Conservation (phyloP, 2,329 filamentous ascomycete genomes). For the Penicillium vulpinum region DNA sequence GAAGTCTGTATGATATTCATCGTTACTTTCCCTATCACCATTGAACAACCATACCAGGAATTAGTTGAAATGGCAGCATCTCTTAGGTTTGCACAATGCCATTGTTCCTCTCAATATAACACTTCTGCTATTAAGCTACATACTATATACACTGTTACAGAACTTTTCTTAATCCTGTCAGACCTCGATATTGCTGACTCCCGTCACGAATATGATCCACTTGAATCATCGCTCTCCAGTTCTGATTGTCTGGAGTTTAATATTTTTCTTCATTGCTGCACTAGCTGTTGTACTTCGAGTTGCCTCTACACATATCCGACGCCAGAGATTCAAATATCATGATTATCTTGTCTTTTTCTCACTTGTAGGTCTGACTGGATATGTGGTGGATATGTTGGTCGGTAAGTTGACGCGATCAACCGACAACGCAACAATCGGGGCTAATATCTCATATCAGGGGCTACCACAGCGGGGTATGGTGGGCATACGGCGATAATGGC, state of each 20-base stretch:
- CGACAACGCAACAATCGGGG: too few species aligned
- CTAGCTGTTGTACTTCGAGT: slow-evolving; percentile 1
- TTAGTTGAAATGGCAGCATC: not conserved
- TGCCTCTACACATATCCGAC: not conserved
- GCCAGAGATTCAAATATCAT: not conserved
- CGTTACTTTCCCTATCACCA: not conserved
- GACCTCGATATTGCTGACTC: not conserved
- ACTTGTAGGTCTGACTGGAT: not conserved
- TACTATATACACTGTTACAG: not conserved
- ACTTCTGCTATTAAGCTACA: not conserved
- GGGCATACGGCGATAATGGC: slow-evolving; percentile 5
- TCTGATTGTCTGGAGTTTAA: slow-evolving; percentile 6
- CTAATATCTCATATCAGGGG: not conserved
- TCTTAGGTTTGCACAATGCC: not conserved
- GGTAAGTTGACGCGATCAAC: not conserved
- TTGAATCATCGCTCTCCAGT: slow-evolving; percentile 2
- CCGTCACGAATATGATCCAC: not conserved
- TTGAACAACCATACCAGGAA: not conserved
- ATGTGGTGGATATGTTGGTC: slow-evolving; percentile 5
- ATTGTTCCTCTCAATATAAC: not conserved
- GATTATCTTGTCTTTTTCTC: slow-evolving; percentile 9
- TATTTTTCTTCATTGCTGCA: slow-evolving; percentile 2
- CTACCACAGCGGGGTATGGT: slow-evolving; percentile 3
- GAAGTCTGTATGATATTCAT: not conserved
- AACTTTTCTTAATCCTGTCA: not conserved